Evolutionary conservation across 148 eudicot genomes (phyloP).

Genomic region (Tetragonia tetragonoides): DNA sequence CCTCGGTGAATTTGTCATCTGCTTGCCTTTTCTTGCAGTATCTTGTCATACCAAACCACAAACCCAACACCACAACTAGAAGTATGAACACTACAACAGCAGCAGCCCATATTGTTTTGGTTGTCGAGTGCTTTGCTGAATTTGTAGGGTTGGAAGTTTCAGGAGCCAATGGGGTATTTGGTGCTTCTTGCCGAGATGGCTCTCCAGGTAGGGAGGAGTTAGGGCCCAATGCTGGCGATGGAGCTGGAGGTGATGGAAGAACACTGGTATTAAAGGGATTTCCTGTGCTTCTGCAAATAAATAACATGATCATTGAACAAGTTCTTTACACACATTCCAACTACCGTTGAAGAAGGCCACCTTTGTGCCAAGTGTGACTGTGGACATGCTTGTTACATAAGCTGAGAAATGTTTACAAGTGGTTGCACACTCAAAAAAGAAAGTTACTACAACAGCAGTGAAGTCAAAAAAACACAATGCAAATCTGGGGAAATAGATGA

Average conservation of each 20-base stretch:
- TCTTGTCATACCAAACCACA: slow-evolving; percentile 50
- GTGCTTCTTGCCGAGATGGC: slow-evolving; percentile 41
- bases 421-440: background rate
- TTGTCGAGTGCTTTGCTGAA: slow-evolving; percentile 24
- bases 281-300: slow-evolving; percentile 61
- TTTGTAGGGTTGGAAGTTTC: slow-evolving; percentile 31
- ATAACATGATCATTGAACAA: background rate
- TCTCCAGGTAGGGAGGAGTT: slow-evolving; percentile 41
- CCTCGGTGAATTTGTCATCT: slow-evolving; percentile 26
- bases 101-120: slow-evolving; percentile 45
- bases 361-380: background rate
- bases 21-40: slow-evolving; percentile 50
- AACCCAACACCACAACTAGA: slow-evolving; percentile 44
- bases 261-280: slow-evolving; percentile 80
- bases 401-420: background rate
- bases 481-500: background rate
- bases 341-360: background rate
- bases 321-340: background rate
- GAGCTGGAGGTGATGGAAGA: slow-evolving; percentile 64
- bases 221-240: slow-evolving; percentile 42
- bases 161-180: slow-evolving; percentile 37
- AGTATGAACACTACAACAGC: slow-evolving; percentile 44
- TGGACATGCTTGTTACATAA: background rate
- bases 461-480: background rate
- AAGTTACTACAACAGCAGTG: background rate